Base-by-base conservation (phyloP, 164 flowering plant species). In the Platanus orientalis region DNA sequence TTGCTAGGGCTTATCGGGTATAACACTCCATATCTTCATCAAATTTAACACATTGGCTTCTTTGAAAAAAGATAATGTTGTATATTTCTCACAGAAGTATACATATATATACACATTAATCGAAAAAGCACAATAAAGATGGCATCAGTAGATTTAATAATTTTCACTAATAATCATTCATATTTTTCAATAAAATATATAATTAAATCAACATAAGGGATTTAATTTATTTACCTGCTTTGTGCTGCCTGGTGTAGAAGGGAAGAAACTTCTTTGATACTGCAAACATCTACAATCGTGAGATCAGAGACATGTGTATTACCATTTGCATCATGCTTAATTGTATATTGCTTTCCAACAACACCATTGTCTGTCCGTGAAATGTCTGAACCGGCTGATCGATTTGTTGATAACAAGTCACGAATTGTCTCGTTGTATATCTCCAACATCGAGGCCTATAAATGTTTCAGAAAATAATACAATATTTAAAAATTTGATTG, bases 191-290 rank as follows among this genome's bases (percentile, higher is more conserved):
- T n/a, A n/a, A n/a, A n/a, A n/a, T n/a, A n/a, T n/a, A n/a, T n/a
- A n/a, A n/a, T n/a, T n/a, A n/a, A n/a, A n/a, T n/a, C n/a, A n/a
- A n/a, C n/a, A n/a, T n/a, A n/a, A n/a, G n/a, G n/a, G n/a, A n/a
- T n/a, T n/a, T n/a, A n/a, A n/a, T n/a, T n/a, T n/a, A n/a, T n/a
- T 23, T 74, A 90, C 99, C 97, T 86, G 92, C 96, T 95, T 56
- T 85, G 92, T n/a, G 92, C 86, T 69, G 97, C 99, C 42, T 80
- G 86, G 11, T 84, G 85, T 25, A 95, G 75, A 64, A 92, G 86
- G 73, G 76, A 89, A 0, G 97, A 77, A 47, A 95, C 97, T 75
- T 95, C 97, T 66, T 66, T 82, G 42, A 81, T 76, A 45, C 92
- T 90, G 47, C 79, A 78, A 36, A 95, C 99, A 75, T 95, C 99